Evolutionary conservation across 140 eudicot species (phyloP).

Genomic region (Flaveria floridana): DNA sequence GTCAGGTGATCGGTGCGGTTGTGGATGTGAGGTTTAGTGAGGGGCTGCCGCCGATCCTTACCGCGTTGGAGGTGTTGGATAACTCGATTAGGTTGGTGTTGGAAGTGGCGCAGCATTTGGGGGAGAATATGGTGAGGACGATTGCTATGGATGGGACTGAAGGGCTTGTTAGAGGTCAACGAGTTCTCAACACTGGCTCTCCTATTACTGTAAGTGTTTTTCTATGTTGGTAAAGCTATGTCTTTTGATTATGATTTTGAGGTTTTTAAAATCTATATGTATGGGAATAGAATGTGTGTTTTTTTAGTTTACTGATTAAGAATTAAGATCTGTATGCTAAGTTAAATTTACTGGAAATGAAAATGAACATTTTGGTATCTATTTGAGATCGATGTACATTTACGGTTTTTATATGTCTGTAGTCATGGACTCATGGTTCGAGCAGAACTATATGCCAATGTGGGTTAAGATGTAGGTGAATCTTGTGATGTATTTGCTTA

Average conservation of each 20-base stretch:
- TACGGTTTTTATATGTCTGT: slow-evolving; percentile 13
- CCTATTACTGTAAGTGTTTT: slow-evolving; percentile 54
- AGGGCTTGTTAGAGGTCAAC: slow-evolving; percentile 63
- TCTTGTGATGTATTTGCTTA: not conserved
- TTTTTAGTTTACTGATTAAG: not conserved
- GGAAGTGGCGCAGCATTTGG: slow-evolving; percentile 78
- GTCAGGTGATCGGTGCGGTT: slow-evolving; percentile 73
- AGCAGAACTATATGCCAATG: not conserved
- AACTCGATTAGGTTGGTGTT: slow-evolving; percentile 50
- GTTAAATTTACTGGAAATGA: not conserved
- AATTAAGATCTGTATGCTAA: not conserved
- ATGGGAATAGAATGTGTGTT: not conserved
- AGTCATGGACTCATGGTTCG: not conserved
- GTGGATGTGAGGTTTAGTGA: slow-evolving; percentile 60
- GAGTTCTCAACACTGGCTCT: slow-evolving; percentile 61
- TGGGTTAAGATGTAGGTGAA: not conserved
- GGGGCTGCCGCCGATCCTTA: slow-evolving; percentile 60
- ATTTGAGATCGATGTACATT: not conserved
- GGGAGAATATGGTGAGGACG: slow-evolving; percentile 66
- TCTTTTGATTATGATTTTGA: not conserved
- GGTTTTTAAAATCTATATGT: not conserved
- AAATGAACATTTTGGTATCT: not conserved
- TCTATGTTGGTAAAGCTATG: not conserved
- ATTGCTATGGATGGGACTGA: slow-evolving; percentile 80
- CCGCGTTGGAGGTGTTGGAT: slow-evolving; percentile 61